Percentiles rank a stretch among this genome's conserved stretches.
These are phyloP conservation scores for Aphanomyces stellatus DNA, from an alignment of 352 stramenopile genomes.

Conservation along the genomic window DNA sequence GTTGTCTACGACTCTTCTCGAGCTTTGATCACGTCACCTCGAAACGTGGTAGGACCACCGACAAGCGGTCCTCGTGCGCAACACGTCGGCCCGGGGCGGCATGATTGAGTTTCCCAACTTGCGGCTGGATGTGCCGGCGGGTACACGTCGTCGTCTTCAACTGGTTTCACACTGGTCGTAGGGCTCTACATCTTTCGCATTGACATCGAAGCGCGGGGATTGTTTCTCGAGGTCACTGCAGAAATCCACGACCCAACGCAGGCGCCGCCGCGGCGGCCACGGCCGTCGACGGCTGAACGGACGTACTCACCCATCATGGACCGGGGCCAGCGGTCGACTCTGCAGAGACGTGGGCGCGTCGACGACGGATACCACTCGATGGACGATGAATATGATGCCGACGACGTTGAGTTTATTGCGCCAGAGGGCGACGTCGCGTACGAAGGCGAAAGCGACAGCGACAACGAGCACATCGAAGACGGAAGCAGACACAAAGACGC, in stretches of 20 bases:
- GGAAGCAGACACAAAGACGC: conserved; percentile 24
- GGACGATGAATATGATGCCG: too few relatives aligned
- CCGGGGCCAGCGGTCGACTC: conserved; percentile 22
- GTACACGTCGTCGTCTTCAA: conserved; percentile 24
- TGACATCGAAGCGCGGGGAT: conserved; percentile 44
- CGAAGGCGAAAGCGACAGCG: too few relatives aligned
- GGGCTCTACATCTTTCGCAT: conserved; percentile 68
- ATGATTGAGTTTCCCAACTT: conserved; percentile 49
- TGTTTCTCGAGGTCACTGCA: conserved; percentile 47
- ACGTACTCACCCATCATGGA: conserved; percentile 30
- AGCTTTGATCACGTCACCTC: too few relatives aligned
- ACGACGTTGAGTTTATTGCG: too few relatives aligned
- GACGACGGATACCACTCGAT: conserved; percentile 5
- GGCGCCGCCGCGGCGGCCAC: neutral
- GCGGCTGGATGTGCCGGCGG: conserved; percentile 50
- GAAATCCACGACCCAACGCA: conserved; percentile 28
- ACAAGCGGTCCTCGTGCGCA: conserved; percentile 55
- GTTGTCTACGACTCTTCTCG: too few relatives aligned
- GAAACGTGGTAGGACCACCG: conserved; percentile 24
- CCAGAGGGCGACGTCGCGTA: too few relatives aligned
- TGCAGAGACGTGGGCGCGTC: conserved; percentile 22
- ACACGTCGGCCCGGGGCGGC: conserved; percentile 34
- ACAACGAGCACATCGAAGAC: neutral
- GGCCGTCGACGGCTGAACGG: conserved; percentile 35
- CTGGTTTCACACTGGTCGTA: conserved; percentile 20